Evolutionary conservation across 176 grass and related monocot genomes (phyloP), one percentile per base, ranked within the genome.

Genomic region (Thalia dealbata): DNA sequence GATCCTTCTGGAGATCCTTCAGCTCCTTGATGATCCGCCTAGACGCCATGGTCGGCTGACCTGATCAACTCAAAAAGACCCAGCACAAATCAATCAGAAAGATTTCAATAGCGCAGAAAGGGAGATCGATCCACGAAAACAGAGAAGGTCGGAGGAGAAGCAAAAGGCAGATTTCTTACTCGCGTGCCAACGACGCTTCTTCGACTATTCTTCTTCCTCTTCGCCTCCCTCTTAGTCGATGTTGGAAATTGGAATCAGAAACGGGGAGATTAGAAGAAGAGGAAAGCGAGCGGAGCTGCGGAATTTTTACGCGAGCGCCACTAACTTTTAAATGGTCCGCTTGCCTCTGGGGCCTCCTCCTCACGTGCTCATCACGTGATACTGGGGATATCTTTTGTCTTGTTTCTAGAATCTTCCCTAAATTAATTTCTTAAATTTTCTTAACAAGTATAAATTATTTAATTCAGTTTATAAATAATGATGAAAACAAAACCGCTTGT

Each of bases 1-100:
- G 65, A 68, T 68, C 65, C 65, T 68, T 68, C 65, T 68, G 65
- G 2, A 68, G 30, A 68, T 68, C 65, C 65, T 68, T 68, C 38
- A 68, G 65, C 19, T 68, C 65, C 21, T 68, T 68, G 65, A 45
- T 68, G 38, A 68, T 68, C 18, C 38, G 65, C 65, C 65, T 43
- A 5, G 65, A 14, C 10, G 65, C 65, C 65, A 68, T 45, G 38
- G 65, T 10, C 0, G 35, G 22, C n/a, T 35, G 35, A 68, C 38
- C 65, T 68, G 21, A 19, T 67, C 35, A 18, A 3, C 41, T 18
- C 24, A 63, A 63, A 68, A 67, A 67, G n/a, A 10, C 24, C 29
- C 64, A 19, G 7, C 64, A 9, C 18, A 38, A 68, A 44, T 43
- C 16, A 43, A 58, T 1, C 54, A 58, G 45, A 56, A 22, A 6